Conservation (phyloP, 805 yeast species). For the Torulaspora quercuum region DNA sequence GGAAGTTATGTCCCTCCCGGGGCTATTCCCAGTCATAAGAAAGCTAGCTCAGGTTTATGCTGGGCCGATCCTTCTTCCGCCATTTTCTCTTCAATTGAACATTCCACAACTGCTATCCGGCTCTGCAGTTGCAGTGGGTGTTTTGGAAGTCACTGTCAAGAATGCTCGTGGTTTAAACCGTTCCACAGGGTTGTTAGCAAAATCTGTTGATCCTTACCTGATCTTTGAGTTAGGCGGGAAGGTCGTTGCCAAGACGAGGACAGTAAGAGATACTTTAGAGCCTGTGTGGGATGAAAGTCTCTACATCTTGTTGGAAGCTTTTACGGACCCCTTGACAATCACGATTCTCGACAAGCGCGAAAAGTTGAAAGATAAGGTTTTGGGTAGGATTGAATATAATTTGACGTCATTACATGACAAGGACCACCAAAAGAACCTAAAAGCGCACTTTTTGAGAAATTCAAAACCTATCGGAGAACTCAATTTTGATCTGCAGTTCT, state of each 20-base stretch:
- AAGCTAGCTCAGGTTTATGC: slow-evolving; percentile 81
- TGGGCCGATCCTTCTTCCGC: slow-evolving; percentile 85
- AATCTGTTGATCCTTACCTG: slow-evolving; percentile 87
- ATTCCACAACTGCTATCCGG: slow-evolving; percentile 88
- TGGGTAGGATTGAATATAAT: slow-evolving; percentile 76
- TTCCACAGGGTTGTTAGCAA: slow-evolving; percentile 60
- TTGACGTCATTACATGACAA: slow-evolving; percentile 60
- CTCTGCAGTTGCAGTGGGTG: slow-evolving; percentile 83
- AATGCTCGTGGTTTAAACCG: slow-evolving; percentile 67
- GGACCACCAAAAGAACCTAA: slow-evolving; percentile 47
- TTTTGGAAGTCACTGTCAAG: slow-evolving; percentile 64
- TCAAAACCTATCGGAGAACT: slow-evolving; percentile 80
- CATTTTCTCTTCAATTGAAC: slow-evolving; percentile 90
- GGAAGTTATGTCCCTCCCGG: slow-evolving; percentile 86
- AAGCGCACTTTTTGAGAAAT: slow-evolving; percentile 66
- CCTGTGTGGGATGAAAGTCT: slow-evolving; percentile 87
- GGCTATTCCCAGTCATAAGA: slow-evolving; percentile 74
- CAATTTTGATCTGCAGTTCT: slow-evolving; percentile 63
- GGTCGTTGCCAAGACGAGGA: slow-evolving; percentile 64
- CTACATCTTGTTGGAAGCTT: slow-evolving; percentile 63
- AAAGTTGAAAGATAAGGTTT: slow-evolving; percentile 65
- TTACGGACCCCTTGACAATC: slow-evolving; percentile 78
- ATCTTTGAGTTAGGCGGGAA: slow-evolving; percentile 58
- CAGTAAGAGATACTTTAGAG: slow-evolving; percentile 58
- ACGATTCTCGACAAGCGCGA: slow-evolving; percentile 72